Evolutionary conservation across 306 rosid genomes (phyloP).

Genomic region (Sindora glabra): DNA sequence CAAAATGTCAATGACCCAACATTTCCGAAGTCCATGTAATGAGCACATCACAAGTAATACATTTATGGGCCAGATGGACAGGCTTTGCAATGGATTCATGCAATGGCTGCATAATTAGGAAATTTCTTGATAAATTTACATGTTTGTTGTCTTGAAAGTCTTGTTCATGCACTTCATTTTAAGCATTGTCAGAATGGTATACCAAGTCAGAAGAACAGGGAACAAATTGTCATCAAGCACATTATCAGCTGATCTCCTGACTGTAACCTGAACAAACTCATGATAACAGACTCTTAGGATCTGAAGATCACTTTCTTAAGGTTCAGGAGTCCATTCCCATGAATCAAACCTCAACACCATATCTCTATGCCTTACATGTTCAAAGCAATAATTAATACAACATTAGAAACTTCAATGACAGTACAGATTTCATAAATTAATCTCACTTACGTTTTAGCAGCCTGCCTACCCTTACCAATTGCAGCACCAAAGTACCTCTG

Average conservation of each 20-base stretch:
- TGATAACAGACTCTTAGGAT: too few relatives aligned
- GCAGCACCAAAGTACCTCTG: constrained; percentile 98
- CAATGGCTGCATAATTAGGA: not conserved
- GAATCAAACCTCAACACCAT: constrained; percentile 6
- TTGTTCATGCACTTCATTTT: not conserved
- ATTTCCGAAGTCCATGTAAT: not conserved
- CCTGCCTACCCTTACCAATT: constrained; percentile 96
- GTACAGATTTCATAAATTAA: not conserved
- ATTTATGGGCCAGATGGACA: not conserved
- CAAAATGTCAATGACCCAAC: not conserved
- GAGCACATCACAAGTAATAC: not conserved
- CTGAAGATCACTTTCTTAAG: not conserved
- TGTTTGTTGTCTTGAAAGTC: not conserved
- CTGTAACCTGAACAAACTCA: not conserved
- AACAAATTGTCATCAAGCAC: not conserved
- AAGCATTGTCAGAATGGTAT: too few relatives aligned
- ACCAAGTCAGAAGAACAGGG: not conserved
- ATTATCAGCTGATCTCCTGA: not conserved
- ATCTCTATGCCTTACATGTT: not conserved
- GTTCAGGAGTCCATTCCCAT: not conserved
- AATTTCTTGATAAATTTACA: not conserved
- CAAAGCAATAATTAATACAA: not conserved
- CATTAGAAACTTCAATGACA: not conserved
- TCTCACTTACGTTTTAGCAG: constrained; percentile 91
- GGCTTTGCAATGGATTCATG: not conserved